These are phyloP conservation scores for Tulasnella sp. DNA, from an alignment of 768 basidiomycete species.

Conservation along the genomic window DNA sequence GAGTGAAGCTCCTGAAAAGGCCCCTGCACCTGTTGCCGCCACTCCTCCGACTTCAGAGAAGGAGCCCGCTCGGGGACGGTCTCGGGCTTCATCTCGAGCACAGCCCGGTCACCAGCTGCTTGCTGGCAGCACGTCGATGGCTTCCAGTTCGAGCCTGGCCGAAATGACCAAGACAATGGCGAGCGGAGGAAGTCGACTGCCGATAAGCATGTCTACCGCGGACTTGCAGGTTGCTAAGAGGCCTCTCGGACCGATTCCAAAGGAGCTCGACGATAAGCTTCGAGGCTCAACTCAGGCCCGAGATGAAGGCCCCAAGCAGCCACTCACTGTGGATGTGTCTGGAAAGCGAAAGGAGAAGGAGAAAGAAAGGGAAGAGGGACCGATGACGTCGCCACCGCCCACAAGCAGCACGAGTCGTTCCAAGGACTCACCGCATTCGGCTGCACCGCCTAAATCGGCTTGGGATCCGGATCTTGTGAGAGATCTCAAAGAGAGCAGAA, in stretches of 20 bases:
- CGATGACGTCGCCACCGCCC: not conserved
- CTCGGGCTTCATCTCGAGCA: constrained; percentile 25
- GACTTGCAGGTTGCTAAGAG: constrained; percentile 19
- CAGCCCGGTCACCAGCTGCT: constrained; percentile 8
- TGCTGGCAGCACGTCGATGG: not conserved
- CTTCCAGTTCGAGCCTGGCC: not conserved
- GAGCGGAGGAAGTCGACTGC: constrained; percentile 6
- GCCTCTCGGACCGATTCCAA: constrained; percentile 24
- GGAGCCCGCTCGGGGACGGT: not conserved
- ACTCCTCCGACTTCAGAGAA: not conserved
- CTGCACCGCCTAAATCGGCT: constrained; percentile 19
- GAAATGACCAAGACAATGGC: not conserved
- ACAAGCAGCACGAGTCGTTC: not conserved
- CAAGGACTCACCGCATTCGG: not conserved
- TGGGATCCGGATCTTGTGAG: constrained; percentile 32
- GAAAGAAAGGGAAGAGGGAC: constrained; percentile 13
- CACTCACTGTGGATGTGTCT: not conserved
- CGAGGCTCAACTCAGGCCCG: not conserved
- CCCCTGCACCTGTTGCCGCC: not conserved
- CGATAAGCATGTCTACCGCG: not conserved
- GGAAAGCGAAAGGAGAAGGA: constrained; percentile 15
- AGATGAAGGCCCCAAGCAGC: not conserved
- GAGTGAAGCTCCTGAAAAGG: not conserved
- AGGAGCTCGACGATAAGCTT: not conserved
- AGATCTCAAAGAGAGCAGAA: constrained; percentile 28